Evolutionary conservation across 202 grass and related monocot genomes (phyloP).

Genomic region (Panicum hallii): DNA sequence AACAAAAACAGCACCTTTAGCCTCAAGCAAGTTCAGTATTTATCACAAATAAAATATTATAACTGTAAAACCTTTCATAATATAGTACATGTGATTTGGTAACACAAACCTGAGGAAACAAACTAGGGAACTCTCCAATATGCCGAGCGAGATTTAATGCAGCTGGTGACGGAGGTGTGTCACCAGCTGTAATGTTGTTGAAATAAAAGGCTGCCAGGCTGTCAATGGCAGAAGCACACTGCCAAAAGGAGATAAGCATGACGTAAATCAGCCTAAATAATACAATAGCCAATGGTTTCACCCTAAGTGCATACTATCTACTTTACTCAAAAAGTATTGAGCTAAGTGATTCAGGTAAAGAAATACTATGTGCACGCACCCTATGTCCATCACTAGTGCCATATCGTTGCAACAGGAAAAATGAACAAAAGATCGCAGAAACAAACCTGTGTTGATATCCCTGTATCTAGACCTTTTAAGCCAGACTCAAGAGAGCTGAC

Average conservation of each 20-base stretch:
- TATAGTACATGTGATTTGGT: constrained; percentile 22
- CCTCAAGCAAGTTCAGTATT: constrained; percentile 57
- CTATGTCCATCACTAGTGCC: background rate
- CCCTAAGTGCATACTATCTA: background rate
- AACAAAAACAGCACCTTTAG: constrained; percentile 16
- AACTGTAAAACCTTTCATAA: constrained; percentile 26
- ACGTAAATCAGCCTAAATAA: constrained; percentile 31
- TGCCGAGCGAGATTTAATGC: constrained; percentile 89
- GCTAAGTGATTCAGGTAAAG: constrained; percentile 25
- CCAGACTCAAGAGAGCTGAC: constrained; percentile 93
- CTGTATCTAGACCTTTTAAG: constrained; percentile 93
- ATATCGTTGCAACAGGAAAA: constrained; percentile 12
- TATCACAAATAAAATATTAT: constrained; percentile 16
- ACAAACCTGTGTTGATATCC: constrained; percentile 94
- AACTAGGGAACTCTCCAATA: constrained; percentile 85
- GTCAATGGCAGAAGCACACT: constrained; percentile 98
- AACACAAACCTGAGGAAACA: constrained; percentile 91
- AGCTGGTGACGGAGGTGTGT: constrained; percentile 79
- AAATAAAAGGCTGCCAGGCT: constrained; percentile 94
- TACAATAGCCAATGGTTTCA: background rate
- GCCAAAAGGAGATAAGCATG: constrained; percentile 45
- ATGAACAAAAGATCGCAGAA: constrained; percentile 27
- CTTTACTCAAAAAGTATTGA: background rate
- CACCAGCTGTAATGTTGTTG: constrained; percentile 83
- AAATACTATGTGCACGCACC: background rate